phyloP scores from a whole-genome alignment of 2,329 filamentous ascomycete species.

The Thelonectria discophora region DNA sequence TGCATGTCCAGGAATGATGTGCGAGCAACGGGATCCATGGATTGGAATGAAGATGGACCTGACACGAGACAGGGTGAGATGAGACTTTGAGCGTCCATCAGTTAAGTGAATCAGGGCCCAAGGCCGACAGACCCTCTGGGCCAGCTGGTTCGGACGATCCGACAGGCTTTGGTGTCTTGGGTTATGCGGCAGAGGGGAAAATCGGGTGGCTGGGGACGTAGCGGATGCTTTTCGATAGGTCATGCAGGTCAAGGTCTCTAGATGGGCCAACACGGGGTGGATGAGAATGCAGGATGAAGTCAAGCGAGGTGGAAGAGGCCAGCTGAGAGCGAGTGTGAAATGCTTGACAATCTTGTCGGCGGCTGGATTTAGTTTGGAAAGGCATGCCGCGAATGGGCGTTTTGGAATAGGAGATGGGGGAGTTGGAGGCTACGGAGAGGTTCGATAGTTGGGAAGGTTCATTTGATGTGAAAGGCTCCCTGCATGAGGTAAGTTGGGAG shows the following conservation, averaged over 20 bases:
- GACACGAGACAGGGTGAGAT: background rate
- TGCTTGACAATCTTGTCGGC: background rate
- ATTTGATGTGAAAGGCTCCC: background rate
- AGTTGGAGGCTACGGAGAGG: background rate
- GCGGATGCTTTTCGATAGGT: conserved; percentile 13
- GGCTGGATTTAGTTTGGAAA: background rate
- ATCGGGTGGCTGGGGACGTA: conserved; percentile 17
- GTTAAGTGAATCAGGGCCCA: background rate
- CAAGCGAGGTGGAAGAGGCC: background rate
- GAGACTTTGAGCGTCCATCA: background rate
- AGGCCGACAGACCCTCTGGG: background rate
- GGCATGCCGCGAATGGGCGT: conserved; percentile 3
- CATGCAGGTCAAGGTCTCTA: conserved; percentile 20
- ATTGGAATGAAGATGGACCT: background rate
- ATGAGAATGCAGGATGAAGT: conserved; percentile 6
- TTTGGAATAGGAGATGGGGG: background rate
- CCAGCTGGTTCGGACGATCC: background rate
- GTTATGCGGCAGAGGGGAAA: background rate
- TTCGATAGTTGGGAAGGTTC: background rate
- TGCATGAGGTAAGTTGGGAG: conserved; percentile 3
- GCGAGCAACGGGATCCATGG: background rate
- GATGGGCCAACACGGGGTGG: conserved; percentile 13
- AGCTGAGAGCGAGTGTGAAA: background rate
- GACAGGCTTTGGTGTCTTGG: conserved; percentile 10
- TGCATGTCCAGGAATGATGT: background rate